These are phyloP conservation scores for Cyanidiococcus yangmingshanensis DNA, from an alignment of 23 red algal species.

Conservation along the genomic window DNA sequence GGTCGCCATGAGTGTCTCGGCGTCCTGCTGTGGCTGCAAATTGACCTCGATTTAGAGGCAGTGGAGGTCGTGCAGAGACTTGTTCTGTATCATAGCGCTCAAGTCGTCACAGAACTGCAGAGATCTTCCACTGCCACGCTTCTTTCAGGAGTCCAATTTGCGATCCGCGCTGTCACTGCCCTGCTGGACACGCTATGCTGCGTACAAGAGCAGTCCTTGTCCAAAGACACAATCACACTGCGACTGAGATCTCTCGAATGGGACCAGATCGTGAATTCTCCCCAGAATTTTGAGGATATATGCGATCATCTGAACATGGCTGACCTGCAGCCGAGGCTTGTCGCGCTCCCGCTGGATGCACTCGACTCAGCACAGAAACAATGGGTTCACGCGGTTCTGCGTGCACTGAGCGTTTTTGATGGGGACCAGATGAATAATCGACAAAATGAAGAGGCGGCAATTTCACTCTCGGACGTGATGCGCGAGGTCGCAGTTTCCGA, in stretches of 20 bases:
- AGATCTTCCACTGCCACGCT: background rate
- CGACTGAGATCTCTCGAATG: background rate
- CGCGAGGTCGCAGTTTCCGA: background rate
- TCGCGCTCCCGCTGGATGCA: background rate
- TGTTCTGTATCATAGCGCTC: background rate
- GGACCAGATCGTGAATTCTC: background rate
- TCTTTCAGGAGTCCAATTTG: background rate
- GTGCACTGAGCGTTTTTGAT: background rate
- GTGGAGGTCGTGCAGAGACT: background rate
- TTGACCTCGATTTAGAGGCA: background rate
- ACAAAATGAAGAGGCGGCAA: background rate
- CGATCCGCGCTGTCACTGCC: background rate
- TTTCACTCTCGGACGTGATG: background rate
- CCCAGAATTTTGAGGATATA: background rate
- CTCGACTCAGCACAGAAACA: background rate
- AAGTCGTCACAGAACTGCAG: background rate
- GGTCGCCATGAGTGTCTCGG: background rate
- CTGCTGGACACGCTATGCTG: background rate
- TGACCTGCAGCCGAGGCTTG: background rate
- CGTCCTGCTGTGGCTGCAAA: background rate
- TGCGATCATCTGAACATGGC: background rate
- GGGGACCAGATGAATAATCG: background rate
- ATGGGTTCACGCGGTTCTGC: too few species aligned
- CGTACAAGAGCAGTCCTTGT: background rate
- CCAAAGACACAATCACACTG: background rate